Percentiles rank a stretch among this genome's conserved stretches.
Evolutionary conservation across 768 basidiomycete genomes (phyloP).

Genomic region (Serendipita indica): DNA sequence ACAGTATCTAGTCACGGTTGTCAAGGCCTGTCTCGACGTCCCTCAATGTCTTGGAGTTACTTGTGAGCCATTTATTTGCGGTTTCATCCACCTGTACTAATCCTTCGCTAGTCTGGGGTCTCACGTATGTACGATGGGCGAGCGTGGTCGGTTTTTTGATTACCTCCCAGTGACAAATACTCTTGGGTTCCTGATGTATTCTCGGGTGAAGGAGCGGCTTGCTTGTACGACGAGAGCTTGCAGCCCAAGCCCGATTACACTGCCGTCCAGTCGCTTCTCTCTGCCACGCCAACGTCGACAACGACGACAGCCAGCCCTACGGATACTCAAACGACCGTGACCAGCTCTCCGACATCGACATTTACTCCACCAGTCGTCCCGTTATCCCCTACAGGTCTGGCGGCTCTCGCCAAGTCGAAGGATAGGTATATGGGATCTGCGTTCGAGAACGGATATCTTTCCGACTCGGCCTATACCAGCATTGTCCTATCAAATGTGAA

Average conservation of each 20-base stretch:
- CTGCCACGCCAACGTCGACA: conserved; percentile 9
- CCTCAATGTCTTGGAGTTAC: conserved; percentile 33
- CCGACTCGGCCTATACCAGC: neutral
- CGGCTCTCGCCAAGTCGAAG: neutral
- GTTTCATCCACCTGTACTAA: neutral
- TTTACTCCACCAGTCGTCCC: neutral
- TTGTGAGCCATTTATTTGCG: neutral
- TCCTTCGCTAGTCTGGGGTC: conserved; percentile 16
- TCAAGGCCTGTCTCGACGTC: conserved; percentile 31
- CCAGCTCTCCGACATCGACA: neutral
- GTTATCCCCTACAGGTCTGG: neutral
- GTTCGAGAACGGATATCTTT: neutral
- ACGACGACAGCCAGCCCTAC: too few species aligned
- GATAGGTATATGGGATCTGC: neutral
- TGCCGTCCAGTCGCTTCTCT: neutral
- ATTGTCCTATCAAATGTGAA: neutral
- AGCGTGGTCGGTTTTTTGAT: neutral
- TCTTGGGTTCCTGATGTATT: neutral
- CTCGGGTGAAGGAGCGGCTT: neutral
- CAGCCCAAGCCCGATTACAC: neutral
- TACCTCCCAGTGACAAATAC: conserved; percentile 19
- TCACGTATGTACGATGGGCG: neutral
- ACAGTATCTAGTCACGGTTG: conserved; percentile 21
- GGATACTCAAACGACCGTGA: too few species aligned
- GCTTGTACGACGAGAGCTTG: neutral